phyloP scores from a whole-genome alignment of 306 rosid genomes.

The Gastrolobium bilobum region DNA sequence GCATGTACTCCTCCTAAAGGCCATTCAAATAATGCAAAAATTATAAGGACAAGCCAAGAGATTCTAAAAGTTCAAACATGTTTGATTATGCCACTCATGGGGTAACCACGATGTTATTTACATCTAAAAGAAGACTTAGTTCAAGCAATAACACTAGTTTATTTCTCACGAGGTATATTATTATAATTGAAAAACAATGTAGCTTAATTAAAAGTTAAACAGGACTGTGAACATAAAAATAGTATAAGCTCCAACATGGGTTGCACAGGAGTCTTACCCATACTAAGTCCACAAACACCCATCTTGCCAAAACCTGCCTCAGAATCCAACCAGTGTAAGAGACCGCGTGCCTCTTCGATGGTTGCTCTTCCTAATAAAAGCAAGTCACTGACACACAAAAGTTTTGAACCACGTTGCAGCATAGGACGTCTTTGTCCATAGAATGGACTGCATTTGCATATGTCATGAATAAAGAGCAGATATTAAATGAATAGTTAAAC shows the following conservation, averaged over 20 bases:
- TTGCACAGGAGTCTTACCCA: slow-evolving; percentile 75
- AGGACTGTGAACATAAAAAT: slow-evolving; percentile 38
- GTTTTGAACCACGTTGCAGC: slow-evolving; percentile 91
- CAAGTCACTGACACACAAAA: slow-evolving; percentile 97
- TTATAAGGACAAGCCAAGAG: slow-evolving; percentile 36
- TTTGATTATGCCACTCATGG: slow-evolving; percentile 4
- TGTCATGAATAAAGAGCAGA: slow-evolving; percentile 22
- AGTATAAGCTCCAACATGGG: slow-evolving; percentile 35
- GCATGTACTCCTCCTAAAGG: slow-evolving; percentile 98
- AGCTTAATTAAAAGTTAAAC: slow-evolving; percentile 32
- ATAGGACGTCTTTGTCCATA: slow-evolving; percentile 96
- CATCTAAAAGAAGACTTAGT: slow-evolving; percentile 17
- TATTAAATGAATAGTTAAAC: slow-evolving; percentile 1
- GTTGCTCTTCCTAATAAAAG: slow-evolving; percentile 97
- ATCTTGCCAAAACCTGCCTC: slow-evolving; percentile 93
- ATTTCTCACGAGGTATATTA: slow-evolving; percentile 18
- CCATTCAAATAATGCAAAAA: slow-evolving; percentile 39
- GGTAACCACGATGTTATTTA: not conserved
- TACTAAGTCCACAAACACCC: slow-evolving; percentile 99
- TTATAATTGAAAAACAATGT: not conserved
- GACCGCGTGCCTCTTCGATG: slow-evolving; percentile 94
- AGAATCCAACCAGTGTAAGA: slow-evolving; percentile 88
- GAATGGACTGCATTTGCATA: slow-evolving; percentile 82
- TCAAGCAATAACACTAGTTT: slow-evolving; percentile 34
- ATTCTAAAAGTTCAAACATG: slow-evolving; percentile 38